Evolutionary conservation across 441 rosid species (phyloP).

Genomic region (Macaranga tanarius): DNA sequence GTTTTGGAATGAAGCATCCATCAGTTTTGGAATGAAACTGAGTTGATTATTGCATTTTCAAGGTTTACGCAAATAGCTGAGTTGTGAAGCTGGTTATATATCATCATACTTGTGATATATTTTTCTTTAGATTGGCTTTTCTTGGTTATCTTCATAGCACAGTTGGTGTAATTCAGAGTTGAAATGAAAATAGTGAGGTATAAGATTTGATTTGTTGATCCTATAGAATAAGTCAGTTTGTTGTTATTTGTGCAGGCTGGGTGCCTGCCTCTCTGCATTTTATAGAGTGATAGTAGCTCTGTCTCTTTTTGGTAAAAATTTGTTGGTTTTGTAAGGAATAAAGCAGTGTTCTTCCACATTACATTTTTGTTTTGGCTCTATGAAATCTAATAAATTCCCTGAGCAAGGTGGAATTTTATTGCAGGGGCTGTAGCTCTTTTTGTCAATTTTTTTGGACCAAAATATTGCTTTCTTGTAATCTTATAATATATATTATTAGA

Average conservation of each 20-base stretch:
- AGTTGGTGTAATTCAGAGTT: conserved; percentile 16
- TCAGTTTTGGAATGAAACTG: conserved; percentile 18
- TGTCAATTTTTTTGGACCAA: too few relatives aligned
- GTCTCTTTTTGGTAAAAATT: conserved; percentile 4
- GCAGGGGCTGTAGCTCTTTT: too few relatives aligned
- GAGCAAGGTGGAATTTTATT: neutral
- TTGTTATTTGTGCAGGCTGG: conserved; percentile 9
- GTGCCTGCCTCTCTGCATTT: neutral
- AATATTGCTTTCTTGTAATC: too few relatives aligned
- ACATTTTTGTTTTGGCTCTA: neutral
- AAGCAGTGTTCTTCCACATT: conserved; percentile 3
- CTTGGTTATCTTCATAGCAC: conserved; percentile 8
- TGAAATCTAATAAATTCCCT: neutral
- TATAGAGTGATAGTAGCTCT: conserved; percentile 5
- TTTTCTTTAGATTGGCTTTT: too few relatives aligned
- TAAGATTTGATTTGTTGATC: conserved; percentile 36
- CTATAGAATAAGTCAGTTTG: conserved; percentile 11
- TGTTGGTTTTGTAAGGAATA: conserved; percentile 13
- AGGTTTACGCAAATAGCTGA: neutral
- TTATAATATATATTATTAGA: too few relatives aligned
- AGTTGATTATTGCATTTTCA: conserved; percentile 17
- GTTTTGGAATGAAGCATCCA: conserved; percentile 16
- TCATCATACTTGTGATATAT: neutral
- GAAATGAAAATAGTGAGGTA: conserved; percentile 22
- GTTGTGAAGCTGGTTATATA: conserved; percentile 23